phyloP scores from a whole-genome alignment of 2,329 filamentous ascomycete genomes.

The Metarhizium anisopliae region DNA sequence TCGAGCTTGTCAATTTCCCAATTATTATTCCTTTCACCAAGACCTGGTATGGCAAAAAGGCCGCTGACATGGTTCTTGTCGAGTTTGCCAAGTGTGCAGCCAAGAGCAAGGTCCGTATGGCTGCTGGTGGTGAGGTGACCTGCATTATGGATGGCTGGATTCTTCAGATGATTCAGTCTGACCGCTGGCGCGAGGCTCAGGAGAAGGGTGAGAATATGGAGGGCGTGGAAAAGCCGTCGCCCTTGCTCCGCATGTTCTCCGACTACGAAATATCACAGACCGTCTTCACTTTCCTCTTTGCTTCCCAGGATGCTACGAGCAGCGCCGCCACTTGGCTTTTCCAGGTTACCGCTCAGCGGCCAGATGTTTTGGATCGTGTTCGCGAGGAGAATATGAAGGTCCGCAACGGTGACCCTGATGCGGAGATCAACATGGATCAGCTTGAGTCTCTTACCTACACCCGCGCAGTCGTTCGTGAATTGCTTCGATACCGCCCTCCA shows the following conservation, averaged over 20 bases:
- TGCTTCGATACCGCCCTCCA: constrained; percentile 86
- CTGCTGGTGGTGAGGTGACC: constrained; percentile 72
- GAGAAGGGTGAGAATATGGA: constrained; percentile 62
- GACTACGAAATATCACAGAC: constrained; percentile 91
- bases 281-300: constrained; percentile 92
- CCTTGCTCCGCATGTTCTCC: constrained; percentile 75
- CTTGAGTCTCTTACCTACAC: constrained; percentile 87
- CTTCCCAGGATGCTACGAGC: constrained; percentile 93
- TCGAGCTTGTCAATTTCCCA: constrained; percentile 97
- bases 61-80: constrained; percentile 79
- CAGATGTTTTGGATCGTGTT: constrained; percentile 83
- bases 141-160: constrained; percentile 98
- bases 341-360: constrained; percentile 86
- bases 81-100: constrained; percentile 89
- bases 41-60: constrained; percentile 96
- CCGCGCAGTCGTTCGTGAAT: constrained; percentile 82
- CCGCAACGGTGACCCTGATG: constrained; percentile 65
- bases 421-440: constrained; percentile 68
- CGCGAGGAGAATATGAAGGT: constrained; percentile 80
- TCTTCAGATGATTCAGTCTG: constrained; percentile 76
- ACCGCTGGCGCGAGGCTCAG: constrained; percentile 69
- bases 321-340: constrained; percentile 92
- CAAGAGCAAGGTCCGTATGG: constrained; percentile 89
- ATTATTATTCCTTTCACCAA: constrained; percentile 93
- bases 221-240: constrained; percentile 68